phyloP scores from a whole-genome alignment of 208 protist genomes.

The Leishmania aethiopica region DNA sequence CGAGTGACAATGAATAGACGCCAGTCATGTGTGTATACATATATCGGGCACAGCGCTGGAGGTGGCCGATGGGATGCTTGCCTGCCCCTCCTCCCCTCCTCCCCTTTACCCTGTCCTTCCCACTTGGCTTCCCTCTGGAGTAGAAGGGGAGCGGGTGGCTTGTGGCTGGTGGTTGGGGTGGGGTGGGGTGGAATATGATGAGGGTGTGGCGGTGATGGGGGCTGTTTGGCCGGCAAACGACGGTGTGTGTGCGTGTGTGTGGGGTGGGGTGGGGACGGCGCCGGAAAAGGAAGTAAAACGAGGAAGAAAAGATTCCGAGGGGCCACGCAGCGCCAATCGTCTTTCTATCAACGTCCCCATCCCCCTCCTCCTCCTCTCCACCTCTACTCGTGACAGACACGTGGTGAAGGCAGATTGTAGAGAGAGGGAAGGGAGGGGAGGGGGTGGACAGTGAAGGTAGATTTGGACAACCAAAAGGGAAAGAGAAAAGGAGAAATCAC shows the following conservation, averaged over 20 bases:
- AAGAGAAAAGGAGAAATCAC: not conserved
- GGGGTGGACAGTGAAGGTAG: not conserved
- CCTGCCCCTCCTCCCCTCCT: not conserved
- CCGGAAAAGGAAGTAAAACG: not conserved
- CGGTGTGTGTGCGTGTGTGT: not conserved
- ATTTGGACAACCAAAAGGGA: not conserved
- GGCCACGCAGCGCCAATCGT: not conserved
- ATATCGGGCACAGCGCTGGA: not conserved
- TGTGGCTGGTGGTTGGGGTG: not conserved
- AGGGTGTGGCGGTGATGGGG: not conserved
- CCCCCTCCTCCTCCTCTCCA: not conserved
- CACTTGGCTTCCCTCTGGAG: not conserved
- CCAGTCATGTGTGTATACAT: not conserved
- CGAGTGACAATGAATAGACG: not conserved
- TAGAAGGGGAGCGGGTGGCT: not conserved
- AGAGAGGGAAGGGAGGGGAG: not conserved
- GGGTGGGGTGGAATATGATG: not conserved
- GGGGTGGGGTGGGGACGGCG: too few species aligned
- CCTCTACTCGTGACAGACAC: not conserved
- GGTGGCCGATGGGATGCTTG: not conserved
- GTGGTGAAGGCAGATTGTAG: not conserved
- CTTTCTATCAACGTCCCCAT: not conserved
- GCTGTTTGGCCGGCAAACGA: not conserved
- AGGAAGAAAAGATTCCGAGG: not conserved
- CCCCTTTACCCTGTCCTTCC: not conserved